phyloP scores from a whole-genome alignment of 139 green algal species.

The Spirogloea muscicola region DNA sequence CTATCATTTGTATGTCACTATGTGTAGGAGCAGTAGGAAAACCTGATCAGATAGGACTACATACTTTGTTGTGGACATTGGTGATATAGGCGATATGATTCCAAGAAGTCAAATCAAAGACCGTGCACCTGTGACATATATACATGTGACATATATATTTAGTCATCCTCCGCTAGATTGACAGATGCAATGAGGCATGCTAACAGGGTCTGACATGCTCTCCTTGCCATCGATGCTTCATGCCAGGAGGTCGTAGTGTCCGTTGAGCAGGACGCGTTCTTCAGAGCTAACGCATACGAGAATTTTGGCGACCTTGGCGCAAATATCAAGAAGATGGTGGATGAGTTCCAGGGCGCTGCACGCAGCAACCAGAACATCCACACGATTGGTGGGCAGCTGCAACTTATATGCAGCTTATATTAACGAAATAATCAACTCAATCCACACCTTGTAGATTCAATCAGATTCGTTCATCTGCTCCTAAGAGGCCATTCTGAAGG shows the following conservation, averaged over 20 bases:
- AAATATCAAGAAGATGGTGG: constrained; percentile 50
- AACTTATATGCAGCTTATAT: neutral
- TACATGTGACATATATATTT: too few relatives aligned
- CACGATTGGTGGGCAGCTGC: constrained; percentile 24
- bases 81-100: too few relatives aligned
- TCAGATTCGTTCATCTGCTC: neutral
- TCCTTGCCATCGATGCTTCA: too few relatives aligned
- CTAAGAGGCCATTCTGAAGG: neutral
- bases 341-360: constrained; percentile 50
- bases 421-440: neutral
- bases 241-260: constrained; percentile 52
- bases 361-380: constrained; percentile 43
- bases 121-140: too few relatives aligned
- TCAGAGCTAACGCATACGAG: constrained; percentile 50
- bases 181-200: too few relatives aligned
- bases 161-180: too few relatives aligned
- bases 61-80: neutral
- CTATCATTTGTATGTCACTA: neutral
- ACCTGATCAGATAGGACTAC: neutral
- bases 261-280: constrained; percentile 49
- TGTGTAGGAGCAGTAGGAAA: neutral
- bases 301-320: constrained; percentile 60
- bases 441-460: neutral
- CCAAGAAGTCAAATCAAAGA: too few relatives aligned
- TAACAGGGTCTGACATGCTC: too few relatives aligned